phyloP scores from a whole-genome alignment of 2,329 filamentous ascomycete species.

The Phyllosticta citrichinensis region DNA sequence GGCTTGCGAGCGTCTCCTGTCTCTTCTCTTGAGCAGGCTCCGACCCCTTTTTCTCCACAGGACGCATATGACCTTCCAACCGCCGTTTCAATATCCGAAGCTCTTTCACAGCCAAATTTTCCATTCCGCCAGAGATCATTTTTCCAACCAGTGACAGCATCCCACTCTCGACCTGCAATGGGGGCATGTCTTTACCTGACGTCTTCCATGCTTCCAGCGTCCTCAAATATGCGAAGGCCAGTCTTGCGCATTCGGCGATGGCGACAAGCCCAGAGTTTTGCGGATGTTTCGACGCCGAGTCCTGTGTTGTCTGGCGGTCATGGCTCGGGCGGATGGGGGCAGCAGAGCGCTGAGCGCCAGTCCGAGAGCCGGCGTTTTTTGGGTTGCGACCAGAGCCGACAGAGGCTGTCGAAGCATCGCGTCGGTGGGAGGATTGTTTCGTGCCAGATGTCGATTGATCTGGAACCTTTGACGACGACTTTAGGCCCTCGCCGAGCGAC shows the following conservation, averaged over 20 bases:
- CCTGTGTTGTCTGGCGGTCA: background rate
- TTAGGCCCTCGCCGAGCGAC: constrained; percentile 56
- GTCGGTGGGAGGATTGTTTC: constrained; percentile 10
- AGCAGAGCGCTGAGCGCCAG: constrained; percentile 43
- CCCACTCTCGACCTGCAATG: constrained; percentile 61
- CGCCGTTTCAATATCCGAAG: constrained; percentile 55
- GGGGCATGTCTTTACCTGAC: constrained; percentile 45
- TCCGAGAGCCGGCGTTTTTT: constrained; percentile 48
- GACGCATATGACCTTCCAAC: constrained; percentile 36
- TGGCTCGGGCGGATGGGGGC: constrained; percentile 34
- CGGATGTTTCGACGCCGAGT: constrained; percentile 11
- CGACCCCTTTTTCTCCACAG: constrained; percentile 21
- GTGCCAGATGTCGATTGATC: constrained; percentile 17
- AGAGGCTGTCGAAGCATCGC: constrained; percentile 14
- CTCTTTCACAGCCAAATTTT: constrained; percentile 61
- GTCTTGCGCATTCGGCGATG: constrained; percentile 57
- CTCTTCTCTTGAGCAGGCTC: background rate
- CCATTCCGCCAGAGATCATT: constrained; percentile 53
- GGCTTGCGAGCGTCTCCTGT: constrained; percentile 43
- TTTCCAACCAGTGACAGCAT: constrained; percentile 61
- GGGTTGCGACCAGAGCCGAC: constrained; percentile 35
- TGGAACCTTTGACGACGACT: constrained; percentile 27
- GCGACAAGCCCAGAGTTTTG: constrained; percentile 35
- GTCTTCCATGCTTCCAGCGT: constrained; percentile 43
- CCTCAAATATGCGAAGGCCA: constrained; percentile 56